These are phyloP conservation scores for Cornus controversa DNA, from an alignment of 148 eudicot species.

Conservation along the genomic window DNA sequence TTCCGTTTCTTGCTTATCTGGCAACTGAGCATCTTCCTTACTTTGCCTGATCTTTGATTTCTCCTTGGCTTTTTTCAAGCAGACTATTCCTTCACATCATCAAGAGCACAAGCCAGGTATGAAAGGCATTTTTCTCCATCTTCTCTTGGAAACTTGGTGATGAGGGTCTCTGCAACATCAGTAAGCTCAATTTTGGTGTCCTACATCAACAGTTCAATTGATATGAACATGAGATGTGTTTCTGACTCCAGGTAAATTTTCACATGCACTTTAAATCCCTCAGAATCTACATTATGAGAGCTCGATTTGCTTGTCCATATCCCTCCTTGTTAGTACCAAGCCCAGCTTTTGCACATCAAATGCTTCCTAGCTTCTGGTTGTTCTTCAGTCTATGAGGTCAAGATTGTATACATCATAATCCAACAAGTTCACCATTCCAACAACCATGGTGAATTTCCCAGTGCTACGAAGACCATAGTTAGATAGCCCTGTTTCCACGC, in stretches of 20 bases:
- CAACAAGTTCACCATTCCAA: conserved; percentile 22
- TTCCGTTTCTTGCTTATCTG: conserved; percentile 15
- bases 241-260: conserved; percentile 19
- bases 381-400: neutral
- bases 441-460: conserved; percentile 22
- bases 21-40: neutral
- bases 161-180: conserved; percentile 52
- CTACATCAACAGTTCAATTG: conserved; percentile 25
- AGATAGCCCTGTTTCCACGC: conserved; percentile 32
- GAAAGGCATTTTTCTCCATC: conserved; percentile 28
- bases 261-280: conserved; percentile 23
- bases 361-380: conserved; percentile 11
- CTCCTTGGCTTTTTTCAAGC: conserved; percentile 1
- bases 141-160: conserved; percentile 37
- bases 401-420: conserved; percentile 11
- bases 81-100: conserved; percentile 27
- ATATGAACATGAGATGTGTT: conserved; percentile 17
- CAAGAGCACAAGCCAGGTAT: conserved; percentile 36
- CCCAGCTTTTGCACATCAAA: conserved; percentile 19
- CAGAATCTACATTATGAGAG: conserved; percentile 20
- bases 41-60: neutral
- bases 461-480: conserved; percentile 25
- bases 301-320: conserved; percentile 29
- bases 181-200: conserved; percentile 42
- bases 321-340: conserved; percentile 22